Conservation (phyloP, 192 early-diverging fungal genomes). For the Cladochytrium replicatum region DNA sequence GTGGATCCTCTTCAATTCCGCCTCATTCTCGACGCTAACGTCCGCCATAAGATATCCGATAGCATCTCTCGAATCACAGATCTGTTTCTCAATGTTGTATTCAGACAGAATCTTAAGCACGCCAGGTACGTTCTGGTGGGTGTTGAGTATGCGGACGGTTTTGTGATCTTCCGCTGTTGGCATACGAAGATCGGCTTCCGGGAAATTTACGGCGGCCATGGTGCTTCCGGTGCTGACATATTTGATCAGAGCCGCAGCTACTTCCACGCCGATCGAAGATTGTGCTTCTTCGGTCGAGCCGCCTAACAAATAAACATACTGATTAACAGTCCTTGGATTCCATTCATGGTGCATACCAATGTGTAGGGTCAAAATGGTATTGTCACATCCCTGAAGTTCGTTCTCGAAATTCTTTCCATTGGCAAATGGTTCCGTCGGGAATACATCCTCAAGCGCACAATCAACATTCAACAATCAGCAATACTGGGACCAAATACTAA, state of each 20-base stretch:
- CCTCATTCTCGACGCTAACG: slow-evolving; percentile 57
- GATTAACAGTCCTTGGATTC: not conserved
- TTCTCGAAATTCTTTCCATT: slow-evolving; percentile 76
- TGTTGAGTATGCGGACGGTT: slow-evolving; percentile 80
- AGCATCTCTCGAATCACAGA: slow-evolving; percentile 86
- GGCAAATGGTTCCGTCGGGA: slow-evolving; percentile 84
- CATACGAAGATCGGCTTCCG: slow-evolving; percentile 81
- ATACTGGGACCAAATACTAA: not conserved
- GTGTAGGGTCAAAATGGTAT: slow-evolving; percentile 94
- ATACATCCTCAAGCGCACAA: slow-evolving; percentile 64
- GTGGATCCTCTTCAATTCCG: slow-evolving; percentile 23
- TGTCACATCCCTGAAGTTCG: slow-evolving; percentile 72
- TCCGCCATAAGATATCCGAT: slow-evolving; percentile 97
- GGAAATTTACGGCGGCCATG: slow-evolving; percentile 92
- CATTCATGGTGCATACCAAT: slow-evolving; percentile 53
- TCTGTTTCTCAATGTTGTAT: slow-evolving; percentile 98
- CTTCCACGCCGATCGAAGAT: slow-evolving; percentile 92
- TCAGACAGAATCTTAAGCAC: slow-evolving; percentile 83
- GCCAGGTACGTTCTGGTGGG: slow-evolving; percentile 87
- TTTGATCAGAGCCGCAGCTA: slow-evolving; percentile 67
- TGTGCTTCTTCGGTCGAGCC: slow-evolving; percentile 99
- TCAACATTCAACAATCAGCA: too few relatives aligned
- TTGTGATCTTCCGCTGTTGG: slow-evolving; percentile 65
- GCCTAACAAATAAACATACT: slow-evolving; percentile 9
- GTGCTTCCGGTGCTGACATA: slow-evolving; percentile 88